Base-by-base conservation (phyloP, 2,329 filamentous ascomycete genomes). In the Calonectria honghensis region DNA sequence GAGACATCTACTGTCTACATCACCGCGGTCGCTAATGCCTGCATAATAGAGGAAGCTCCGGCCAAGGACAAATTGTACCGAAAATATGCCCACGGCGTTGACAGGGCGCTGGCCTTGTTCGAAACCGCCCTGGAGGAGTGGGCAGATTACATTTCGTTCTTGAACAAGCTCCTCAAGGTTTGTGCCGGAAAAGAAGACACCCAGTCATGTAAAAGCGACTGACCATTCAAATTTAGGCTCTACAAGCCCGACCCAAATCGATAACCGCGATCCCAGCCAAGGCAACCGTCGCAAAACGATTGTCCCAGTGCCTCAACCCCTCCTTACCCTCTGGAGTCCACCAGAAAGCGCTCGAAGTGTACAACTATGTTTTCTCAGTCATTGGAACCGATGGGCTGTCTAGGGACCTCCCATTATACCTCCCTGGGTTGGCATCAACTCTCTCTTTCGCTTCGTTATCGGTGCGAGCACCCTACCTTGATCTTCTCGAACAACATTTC, bases 111-210 rank as follows among this genome's bases (percentile, higher is more conserved):
- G 76, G 91, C 94, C 59, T 90, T 98, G 41, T 99, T 98, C 87
- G 97, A 99, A 83, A 96, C 95, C 20, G 93, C 95, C 37, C 89
- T 98, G 79, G 96, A 98, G 86, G 97, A 99, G 92, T 99, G 97
- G 97, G 97, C 97, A 64, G 97, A 99, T 87, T 99, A 99, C 84
- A 99, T 99, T 82, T 98, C 96, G 24, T 99, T 98, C 84, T 88
- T 99, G 71, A 97, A 95, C 83, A 93, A 95, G 76, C 89, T 99
- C 64, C 89, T 98, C 76, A 98, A 98, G 92, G 95, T 96, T 84
- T 79, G 84, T 66, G 48, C 24, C 18, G 32, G 11, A 10, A 16
- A 51, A 39, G 7, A 9, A 14, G 37, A 32, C 10, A 27, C 14
- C 16, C 31, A 24, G n/a, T 4, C 16, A 32, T 10, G 2, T 1